These are phyloP conservation scores for Debaryomyces psychrophilus DNA, from an alignment of 1,139 yeast species.

Conservation along the genomic window DNA sequence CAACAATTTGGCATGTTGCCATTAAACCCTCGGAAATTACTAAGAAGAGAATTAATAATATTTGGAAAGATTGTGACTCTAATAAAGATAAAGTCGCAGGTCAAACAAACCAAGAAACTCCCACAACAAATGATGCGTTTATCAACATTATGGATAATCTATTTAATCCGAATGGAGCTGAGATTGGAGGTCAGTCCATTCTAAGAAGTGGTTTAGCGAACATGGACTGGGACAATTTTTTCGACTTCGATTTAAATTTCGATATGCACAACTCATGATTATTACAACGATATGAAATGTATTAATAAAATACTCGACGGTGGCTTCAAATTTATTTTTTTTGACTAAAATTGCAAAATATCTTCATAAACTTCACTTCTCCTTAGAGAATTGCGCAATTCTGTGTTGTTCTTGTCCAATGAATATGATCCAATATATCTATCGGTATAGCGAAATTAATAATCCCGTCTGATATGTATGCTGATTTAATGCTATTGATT, in stretches of 20 bases:
- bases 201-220: conserved; percentile 1
- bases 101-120: not conserved
- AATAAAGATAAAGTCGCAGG: not conserved
- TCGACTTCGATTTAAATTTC: not conserved
- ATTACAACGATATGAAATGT: too few relatives aligned
- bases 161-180: conserved; percentile 1
- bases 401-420: too few relatives aligned
- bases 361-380: not conserved
- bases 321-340: not conserved
- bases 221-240: conserved; percentile 6
- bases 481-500: too few relatives aligned
- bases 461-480: too few relatives aligned
- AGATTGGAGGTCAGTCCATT: not conserved
- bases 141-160: conserved; percentile 3
- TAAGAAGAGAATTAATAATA: conserved; percentile 11
- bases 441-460: too few relatives aligned
- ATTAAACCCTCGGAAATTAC: conserved; percentile 11
- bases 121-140: not conserved
- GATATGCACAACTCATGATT: not conserved
- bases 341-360: not conserved
- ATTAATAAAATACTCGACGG: not conserved
- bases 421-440: too few relatives aligned
- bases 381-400: too few relatives aligned
- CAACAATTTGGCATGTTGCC: conserved; percentile 15
- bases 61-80: conserved; percentile 6